Evolutionary conservation across 495 filamentous ascomycete genomes (phyloP).

Genomic region (Daldinia loculata): DNA sequence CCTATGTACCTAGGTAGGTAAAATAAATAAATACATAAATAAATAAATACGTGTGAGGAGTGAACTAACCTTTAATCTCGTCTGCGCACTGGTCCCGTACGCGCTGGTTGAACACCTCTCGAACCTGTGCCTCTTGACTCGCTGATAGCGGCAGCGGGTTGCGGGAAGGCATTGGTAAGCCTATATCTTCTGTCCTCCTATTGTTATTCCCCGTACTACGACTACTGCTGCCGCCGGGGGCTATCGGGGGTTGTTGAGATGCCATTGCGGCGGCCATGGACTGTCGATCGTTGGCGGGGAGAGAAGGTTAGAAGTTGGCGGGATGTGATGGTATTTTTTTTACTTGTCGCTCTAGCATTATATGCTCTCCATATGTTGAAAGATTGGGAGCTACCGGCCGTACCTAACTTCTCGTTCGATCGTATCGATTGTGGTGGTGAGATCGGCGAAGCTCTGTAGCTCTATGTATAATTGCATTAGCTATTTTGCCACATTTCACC

Average conservation of each 20-base stretch:
- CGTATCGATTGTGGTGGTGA: not conserved
- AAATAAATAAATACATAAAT: too few relatives aligned
- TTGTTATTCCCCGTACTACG: slow-evolving; percentile 2
- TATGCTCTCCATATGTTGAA: slow-evolving; percentile 25
- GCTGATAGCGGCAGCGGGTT: slow-evolving; percentile 95
- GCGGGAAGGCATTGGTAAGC: slow-evolving; percentile 67
- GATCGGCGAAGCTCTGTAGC: slow-evolving; percentile 22
- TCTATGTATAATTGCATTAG: slow-evolving; percentile 28
- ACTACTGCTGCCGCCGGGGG: slow-evolving; percentile 27
- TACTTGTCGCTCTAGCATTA: slow-evolving; percentile 13
- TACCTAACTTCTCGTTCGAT: not conserved
- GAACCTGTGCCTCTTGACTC: slow-evolving; percentile 88
- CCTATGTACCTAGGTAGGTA: not conserved
- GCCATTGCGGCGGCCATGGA: slow-evolving; percentile 54
- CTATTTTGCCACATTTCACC: slow-evolving; percentile 27
- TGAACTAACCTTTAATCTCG: slow-evolving; percentile 80
- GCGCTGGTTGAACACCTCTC: slow-evolving; percentile 86
- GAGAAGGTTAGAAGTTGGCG: not conserved
- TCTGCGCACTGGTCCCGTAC: slow-evolving; percentile 80
- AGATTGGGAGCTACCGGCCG: not conserved
- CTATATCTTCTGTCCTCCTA: slow-evolving; percentile 1
- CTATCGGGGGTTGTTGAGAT: slow-evolving; percentile 38
- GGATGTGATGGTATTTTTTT: not conserved
- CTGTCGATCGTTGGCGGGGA: slow-evolving; percentile 8
- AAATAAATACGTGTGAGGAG: too few relatives aligned